Base-by-base conservation (phyloP, 495 filamentous ascomycete species). In the Penicillium silybi region DNA sequence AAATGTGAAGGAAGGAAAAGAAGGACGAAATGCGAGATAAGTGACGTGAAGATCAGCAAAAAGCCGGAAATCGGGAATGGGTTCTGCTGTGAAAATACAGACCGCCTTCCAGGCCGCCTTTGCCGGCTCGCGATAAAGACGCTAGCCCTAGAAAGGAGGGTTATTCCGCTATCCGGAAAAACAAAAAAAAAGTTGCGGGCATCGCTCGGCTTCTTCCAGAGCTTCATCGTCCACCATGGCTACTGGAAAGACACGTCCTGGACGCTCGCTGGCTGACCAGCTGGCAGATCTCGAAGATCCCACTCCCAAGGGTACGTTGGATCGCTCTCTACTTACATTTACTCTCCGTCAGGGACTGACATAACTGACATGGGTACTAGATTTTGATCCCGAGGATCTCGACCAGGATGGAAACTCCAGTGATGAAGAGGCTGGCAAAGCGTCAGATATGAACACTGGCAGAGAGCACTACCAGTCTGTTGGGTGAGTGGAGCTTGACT, bases 401-500 rank as follows among this genome's bases (percentile, higher is more conserved):
- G 81, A 78, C 16, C 76, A 66, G 27, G 73, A 71, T 9, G 76
- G 63, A 11, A 65, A 70, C 43, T 74, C 74, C 19, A 85, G 79
- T 56, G 81, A 78, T 25, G 81, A 79, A 17, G 84, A 83, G 15
- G 66, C 56, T 37, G 50, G 29, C 6, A 63, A 54, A 25, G 32
- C 48, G 16, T 64, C 50, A 34, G 68, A 84, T 57, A 77, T 78
- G 11, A 70, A 68, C 67, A 62, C 78, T 54, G 67, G 83, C 17
- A 83, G 90, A 15, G 92, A 93, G 54, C 92, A 98, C 61, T 98
- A 98, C 65, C 78, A 85, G 20, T 69, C 80, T 49, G 87, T 96
- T 60, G 85, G 87, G 87, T 92, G 78, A 38, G 71, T 66, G 19
- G 42, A 18, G 3, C 17, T 39, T 22, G 40, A 32, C 19, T 54